A percentile compares a stretch with the other conserved stretches of the same genome.
These are phyloP conservation scores for Talaromyces sp. DNA, from an alignment of 2,329 filamentous ascomycete species.

Conservation along the genomic window DNA sequence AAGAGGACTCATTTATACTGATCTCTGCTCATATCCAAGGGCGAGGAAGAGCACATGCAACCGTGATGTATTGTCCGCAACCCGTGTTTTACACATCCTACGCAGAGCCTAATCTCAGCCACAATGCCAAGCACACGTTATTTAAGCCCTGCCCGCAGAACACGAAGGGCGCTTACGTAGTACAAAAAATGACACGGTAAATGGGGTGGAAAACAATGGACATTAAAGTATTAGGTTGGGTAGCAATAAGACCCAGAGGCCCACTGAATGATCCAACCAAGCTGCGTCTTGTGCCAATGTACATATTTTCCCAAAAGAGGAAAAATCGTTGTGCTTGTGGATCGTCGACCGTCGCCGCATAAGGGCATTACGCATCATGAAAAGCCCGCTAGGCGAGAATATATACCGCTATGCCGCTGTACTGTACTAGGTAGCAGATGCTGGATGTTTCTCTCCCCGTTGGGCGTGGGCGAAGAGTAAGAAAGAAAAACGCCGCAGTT, in stretches of 20 bases:
- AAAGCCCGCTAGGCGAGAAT: constrained; percentile 12
- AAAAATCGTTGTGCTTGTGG: constrained; percentile 15
- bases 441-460: background rate
- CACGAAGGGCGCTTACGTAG: background rate
- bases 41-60: too few species aligned
- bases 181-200: background rate
- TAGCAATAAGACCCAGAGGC: constrained; percentile 16
- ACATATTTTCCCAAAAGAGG: background rate
- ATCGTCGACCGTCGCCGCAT: constrained; percentile 16
- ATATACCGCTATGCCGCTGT: background rate
- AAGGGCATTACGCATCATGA: constrained; percentile 28
- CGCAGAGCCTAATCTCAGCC: constrained; percentile 7
- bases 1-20: too few species aligned
- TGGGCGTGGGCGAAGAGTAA: background rate
- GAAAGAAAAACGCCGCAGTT: too few species aligned
- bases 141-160: background rate
- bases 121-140: constrained; percentile 7
- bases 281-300: background rate
- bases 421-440: too few species aligned
- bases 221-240: constrained; percentile 27
- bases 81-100: too few species aligned
- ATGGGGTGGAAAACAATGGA: constrained; percentile 16
- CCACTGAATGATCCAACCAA: background rate
- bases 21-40: too few species aligned
- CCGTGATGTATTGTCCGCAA: background rate